Conservation (phyloP, 768 basidiomycete genomes). For the Termitomyces sp. region DNA sequence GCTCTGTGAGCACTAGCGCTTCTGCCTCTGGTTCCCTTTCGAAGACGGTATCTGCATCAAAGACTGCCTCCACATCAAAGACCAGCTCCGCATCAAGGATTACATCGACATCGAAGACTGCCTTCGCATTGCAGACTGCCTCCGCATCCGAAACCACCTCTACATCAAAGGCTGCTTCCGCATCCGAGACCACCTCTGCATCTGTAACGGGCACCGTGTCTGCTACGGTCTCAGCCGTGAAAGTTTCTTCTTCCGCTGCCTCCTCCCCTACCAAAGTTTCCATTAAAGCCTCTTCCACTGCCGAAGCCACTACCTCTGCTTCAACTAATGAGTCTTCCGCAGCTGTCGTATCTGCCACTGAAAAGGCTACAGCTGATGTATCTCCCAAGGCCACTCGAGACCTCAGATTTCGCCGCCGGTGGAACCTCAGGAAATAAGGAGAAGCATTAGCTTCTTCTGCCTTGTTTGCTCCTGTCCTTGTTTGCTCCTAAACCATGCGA, state of each 20-base stretch:
- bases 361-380: not conserved
- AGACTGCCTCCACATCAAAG: not conserved
- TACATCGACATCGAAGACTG: too few relatives aligned
- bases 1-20: conserved; percentile 1
- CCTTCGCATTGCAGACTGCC: conserved; percentile 9
- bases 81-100: conserved; percentile 1
- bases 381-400: not conserved
- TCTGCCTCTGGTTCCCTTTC: conserved; percentile 6
- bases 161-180: conserved; percentile 12
- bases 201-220: conserved; percentile 4
- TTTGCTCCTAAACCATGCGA: not conserved
- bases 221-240: conserved; percentile 3
- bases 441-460: too few relatives aligned
- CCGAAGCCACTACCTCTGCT: not conserved
- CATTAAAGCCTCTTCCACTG: not conserved
- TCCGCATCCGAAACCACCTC: conserved; percentile 6
- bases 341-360: not conserved
- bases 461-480: too few relatives aligned
- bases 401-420: not conserved
- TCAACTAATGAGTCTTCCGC: not conserved
- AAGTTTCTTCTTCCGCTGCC: conserved; percentile 3
- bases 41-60: conserved; percentile 13
- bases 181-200: not conserved
- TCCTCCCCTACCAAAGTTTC: not conserved
- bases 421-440: not conserved